phyloP scores from a whole-genome alignment of 164 flowering plant genomes.

The Brasenia schreberi region DNA sequence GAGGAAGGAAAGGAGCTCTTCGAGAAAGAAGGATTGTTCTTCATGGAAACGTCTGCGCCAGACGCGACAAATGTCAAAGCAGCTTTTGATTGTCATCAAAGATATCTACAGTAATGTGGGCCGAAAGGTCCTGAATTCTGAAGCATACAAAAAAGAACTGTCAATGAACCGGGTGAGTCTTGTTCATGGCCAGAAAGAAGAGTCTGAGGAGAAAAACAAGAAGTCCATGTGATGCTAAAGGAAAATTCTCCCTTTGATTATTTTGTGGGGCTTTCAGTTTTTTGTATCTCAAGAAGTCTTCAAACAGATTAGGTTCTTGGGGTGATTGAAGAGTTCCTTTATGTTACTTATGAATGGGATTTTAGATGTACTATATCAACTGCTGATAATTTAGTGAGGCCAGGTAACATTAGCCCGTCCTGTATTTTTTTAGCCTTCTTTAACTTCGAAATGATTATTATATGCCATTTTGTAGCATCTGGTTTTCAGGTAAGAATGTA shows the following conservation, averaged over 20 bases:
- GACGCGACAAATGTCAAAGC: conserved; percentile 24
- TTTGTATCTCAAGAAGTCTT: background rate
- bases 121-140: conserved; percentile 26
- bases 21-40: conserved; percentile 32
- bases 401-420: background rate
- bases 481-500: no score
- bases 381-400: background rate
- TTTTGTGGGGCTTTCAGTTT: background rate
- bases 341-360: background rate
- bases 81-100: conserved; percentile 23
- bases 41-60: conserved; percentile 28
- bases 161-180: conserved; percentile 24
- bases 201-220: conserved; percentile 10
- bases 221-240: background rate
- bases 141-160: conserved; percentile 21
- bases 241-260: background rate
- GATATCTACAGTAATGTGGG: conserved; percentile 25
- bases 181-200: conserved; percentile 11
- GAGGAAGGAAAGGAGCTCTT: conserved; percentile 34
- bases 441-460: no score
- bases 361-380: background rate
- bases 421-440: background rate
- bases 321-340: background rate
- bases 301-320: background rate
- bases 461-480: no score